A percentile compares a stretch with the other conserved stretches of the same genome.
Evolutionary conservation across 352 stramenopile species (phyloP).

Genomic region (Pythium dissotocum): DNA sequence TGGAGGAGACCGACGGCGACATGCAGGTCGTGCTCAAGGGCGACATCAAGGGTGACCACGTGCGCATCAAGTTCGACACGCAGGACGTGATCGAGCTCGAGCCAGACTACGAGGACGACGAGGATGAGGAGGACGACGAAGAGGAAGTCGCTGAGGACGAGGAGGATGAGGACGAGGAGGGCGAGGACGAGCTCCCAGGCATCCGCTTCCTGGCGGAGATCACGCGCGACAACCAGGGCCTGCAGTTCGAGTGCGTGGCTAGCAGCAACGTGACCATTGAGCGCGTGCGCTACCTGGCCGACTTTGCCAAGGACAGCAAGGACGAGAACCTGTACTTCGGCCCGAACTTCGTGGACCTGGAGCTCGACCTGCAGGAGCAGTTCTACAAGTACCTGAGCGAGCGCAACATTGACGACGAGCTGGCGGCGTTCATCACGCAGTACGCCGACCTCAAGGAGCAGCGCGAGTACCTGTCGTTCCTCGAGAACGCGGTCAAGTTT

Average conservation of each 20-base stretch:
- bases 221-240: constrained; percentile 64
- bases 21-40: constrained; percentile 71
- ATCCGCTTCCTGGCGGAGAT: constrained; percentile 81
- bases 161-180: constrained; percentile 55
- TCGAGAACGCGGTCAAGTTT: constrained; percentile 67
- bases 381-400: constrained; percentile 80
- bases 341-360: constrained; percentile 80
- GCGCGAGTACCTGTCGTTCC: constrained; percentile 80
- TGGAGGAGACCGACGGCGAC: constrained; percentile 58
- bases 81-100: constrained; percentile 76
- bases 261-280: constrained; percentile 83
- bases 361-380: constrained; percentile 83
- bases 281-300: constrained; percentile 64
- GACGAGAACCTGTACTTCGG: constrained; percentile 76
- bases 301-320: constrained; percentile 54
- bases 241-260: constrained; percentile 83
- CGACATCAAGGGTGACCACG: constrained; percentile 47
- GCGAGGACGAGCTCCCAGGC: constrained; percentile 71
- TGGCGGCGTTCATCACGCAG: constrained; percentile 85
- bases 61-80: constrained; percentile 81
- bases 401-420: constrained; percentile 79
- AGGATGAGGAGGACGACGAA: constrained; percentile 51
- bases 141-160: constrained; percentile 38
- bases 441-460: constrained; percentile 87
- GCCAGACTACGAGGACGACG: constrained; percentile 53